phyloP scores from a whole-genome alignment of 225 moss, liverwort and hornwort genomes.

The Bryoerythrophyllum caledonicum region DNA sequence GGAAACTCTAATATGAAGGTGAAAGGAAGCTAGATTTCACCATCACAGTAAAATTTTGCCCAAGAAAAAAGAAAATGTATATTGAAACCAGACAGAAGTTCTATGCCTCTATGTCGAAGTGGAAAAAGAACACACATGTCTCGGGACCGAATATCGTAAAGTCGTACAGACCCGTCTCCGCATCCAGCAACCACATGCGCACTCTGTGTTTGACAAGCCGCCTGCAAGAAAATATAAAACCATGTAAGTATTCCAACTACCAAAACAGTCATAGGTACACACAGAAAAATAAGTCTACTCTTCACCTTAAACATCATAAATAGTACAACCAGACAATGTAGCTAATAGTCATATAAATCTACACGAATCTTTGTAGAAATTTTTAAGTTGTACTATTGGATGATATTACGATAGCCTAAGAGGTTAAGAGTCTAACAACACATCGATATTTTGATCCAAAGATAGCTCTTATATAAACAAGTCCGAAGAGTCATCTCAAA shows the following conservation, averaged over 20 bases:
- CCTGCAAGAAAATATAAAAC: constrained; percentile 45
- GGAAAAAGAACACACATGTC: constrained; percentile 59
- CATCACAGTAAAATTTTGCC: neutral
- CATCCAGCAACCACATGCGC: constrained; percentile 76
- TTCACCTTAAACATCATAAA: neutral
- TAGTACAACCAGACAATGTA: neutral
- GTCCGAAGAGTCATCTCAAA: neutral
- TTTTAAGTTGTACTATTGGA: neutral
- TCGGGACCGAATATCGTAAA: constrained; percentile 78
- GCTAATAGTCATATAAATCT: neutral
- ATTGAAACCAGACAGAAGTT: constrained; percentile 4
- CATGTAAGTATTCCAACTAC: constrained; percentile 19
- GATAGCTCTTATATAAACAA: neutral
- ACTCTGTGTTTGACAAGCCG: constrained; percentile 79
- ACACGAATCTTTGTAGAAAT: neutral
- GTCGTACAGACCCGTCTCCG: constrained; percentile 87
- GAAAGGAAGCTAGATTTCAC: constrained; percentile 1
- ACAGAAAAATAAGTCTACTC: neutral
- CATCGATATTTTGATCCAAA: neutral
- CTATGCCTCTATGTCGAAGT: neutral
- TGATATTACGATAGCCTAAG: neutral
- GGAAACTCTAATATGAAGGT: neutral
- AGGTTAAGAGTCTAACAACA: constrained; percentile 14
- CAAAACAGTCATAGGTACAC: neutral
- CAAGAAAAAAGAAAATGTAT: neutral